Evolutionary conservation across 805 yeast genomes (phyloP), one percentile per base, ranked within the genome.

Genomic region (Myxozyma sirexii): DNA sequence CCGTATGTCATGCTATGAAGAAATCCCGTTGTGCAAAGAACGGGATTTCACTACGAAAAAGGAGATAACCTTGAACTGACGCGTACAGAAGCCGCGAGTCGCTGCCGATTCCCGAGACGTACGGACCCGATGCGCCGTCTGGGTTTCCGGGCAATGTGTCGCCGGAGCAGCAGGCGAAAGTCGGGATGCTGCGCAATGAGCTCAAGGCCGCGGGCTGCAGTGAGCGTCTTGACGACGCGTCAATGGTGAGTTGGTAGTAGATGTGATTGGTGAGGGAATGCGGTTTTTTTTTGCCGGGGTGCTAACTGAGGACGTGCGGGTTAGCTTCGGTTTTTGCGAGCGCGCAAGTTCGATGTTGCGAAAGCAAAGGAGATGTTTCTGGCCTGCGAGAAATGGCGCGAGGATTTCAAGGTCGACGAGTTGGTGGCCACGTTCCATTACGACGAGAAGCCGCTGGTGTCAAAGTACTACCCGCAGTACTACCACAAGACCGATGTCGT

Each of bases 401-500:
- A 82, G 70, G 88, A 85, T 63, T 90, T 81, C 68, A 97, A 97
- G 63, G 84, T 91, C 37, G 87, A 93, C 76, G 89, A 93, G 47
- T 87, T 94, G 65, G 80, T 94, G 71, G 79, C 81, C 68, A 97
- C 90, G 72, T 94, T 93, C 81, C 85, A 88, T 63, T 94, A 93
- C 77, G 85, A 83, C n/a, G 99, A 94, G 79, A 94, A 94, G 78
- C 88, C 94, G 27, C 75, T 83, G 53, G 69, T 68, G 27, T 68
- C 71, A 35, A 63, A 68, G 71, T 87, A 80, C 75, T 94, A 94
- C 75, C 99, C 99, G 37, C 97, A 92, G 77, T 94, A 92, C 78
- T 94, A 94, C 76, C 98, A 94, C 79, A 92, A 94, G 79, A 90
- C 93, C 35, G 99, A 94, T 75, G 89, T 82, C 26, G 65, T 61